Conservation (phyloP, 1,284 basidiomycete species). For the Tilletia setariae region DNA sequence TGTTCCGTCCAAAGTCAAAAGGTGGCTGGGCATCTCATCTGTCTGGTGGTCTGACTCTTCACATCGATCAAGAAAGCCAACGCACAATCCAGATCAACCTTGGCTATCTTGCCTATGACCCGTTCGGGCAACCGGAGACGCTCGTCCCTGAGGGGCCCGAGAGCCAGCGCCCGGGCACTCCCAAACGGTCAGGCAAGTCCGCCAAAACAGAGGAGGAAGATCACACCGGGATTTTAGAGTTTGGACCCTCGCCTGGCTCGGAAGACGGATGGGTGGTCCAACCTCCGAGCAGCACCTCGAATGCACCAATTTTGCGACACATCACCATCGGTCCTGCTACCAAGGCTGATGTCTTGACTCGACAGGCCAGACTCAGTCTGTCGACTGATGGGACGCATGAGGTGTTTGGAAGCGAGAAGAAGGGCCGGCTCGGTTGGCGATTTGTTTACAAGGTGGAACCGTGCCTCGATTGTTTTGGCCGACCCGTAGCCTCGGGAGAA, state of each 20-base stretch:
- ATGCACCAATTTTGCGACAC: slow-evolving; percentile 33
- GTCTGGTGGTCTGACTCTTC: slow-evolving; percentile 36
- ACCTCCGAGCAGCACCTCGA: neutral
- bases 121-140: slow-evolving; percentile 37
- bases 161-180: slow-evolving; percentile 14
- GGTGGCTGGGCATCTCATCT: slow-evolving; percentile 43
- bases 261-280: slow-evolving; percentile 4
- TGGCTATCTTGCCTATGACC: slow-evolving; percentile 42
- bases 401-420: slow-evolving; percentile 40
- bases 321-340: slow-evolving; percentile 38
- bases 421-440: slow-evolving; percentile 40
- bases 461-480: slow-evolving; percentile 11
- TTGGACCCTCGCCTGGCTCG: slow-evolving; percentile 9
- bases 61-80: slow-evolving; percentile 35
- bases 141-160: slow-evolving; percentile 19
- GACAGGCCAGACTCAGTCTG: slow-evolving; percentile 38
- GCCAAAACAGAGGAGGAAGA: slow-evolving; percentile 32
- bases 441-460: slow-evolving; percentile 34
- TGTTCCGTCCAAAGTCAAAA: slow-evolving; percentile 18
- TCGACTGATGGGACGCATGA: slow-evolving; percentile 29
- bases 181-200: slow-evolving; percentile 27
- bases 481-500: slow-evolving; percentile 14
- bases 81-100: slow-evolving; percentile 27
- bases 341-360: slow-evolving; percentile 39
- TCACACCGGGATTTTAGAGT: slow-evolving; percentile 28